Conservation (phyloP, 2,329 filamentous ascomycete species). For the Neofusicoccum parvum region DNA sequence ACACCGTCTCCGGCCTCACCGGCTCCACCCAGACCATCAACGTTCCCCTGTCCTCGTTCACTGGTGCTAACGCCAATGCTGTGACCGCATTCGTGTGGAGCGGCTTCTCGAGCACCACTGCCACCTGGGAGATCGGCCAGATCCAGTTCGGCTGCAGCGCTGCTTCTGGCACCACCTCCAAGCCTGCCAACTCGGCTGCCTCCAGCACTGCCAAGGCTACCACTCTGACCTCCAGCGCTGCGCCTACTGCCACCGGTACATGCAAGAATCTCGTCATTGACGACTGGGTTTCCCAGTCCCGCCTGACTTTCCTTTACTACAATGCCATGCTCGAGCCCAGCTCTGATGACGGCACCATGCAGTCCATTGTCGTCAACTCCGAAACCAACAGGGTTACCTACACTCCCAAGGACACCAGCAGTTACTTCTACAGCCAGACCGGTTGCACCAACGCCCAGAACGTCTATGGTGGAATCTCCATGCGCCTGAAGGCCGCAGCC, state of each 20-base stretch:
- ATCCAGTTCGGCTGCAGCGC: constrained; percentile 48
- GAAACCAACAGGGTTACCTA: constrained; percentile 53
- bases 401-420: constrained; percentile 50
- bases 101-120: constrained; percentile 40
- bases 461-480: constrained; percentile 58
- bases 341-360: constrained; percentile 61
- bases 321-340: constrained; percentile 59
- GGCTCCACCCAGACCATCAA: constrained; percentile 54
- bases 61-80: constrained; percentile 54
- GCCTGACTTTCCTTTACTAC: constrained; percentile 63
- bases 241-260: constrained; percentile 30
- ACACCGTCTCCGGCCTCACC: constrained; percentile 50
- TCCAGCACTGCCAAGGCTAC: constrained; percentile 12
- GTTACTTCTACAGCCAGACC: constrained; percentile 62
- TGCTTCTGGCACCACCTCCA: constrained; percentile 6
- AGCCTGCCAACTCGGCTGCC: constrained; percentile 10
- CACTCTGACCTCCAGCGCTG: constrained; percentile 21
- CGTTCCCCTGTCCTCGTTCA: constrained; percentile 53
- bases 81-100: constrained; percentile 50
- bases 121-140: constrained; percentile 53
- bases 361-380: constrained; percentile 54
- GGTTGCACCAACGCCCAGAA: constrained; percentile 56
- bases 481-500: constrained; percentile 56
- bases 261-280: constrained; percentile 56
- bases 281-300: constrained; percentile 64